These are phyloP conservation scores for Mucor saturninus DNA, from an alignment of 371 early-diverging fungal genomes.

Conservation along the genomic window DNA sequence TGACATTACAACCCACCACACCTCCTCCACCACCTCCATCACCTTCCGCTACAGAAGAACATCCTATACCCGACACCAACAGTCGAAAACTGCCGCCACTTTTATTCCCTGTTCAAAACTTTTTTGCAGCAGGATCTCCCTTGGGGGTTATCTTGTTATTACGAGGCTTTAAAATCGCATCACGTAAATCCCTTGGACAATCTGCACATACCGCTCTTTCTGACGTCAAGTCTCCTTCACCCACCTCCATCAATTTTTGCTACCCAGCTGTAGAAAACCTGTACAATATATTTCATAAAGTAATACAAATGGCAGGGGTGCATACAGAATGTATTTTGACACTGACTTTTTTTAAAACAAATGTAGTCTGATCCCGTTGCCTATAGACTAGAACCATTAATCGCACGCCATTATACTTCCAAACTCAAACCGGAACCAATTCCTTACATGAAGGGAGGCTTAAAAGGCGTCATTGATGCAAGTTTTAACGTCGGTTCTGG, in stretches of 20 bases:
- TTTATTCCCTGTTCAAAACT: slow-evolving; percentile 58
- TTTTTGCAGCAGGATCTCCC: slow-evolving; percentile 80
- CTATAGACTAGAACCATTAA: slow-evolving; percentile 78
- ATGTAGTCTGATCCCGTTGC: slow-evolving; percentile 51
- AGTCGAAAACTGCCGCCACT: slow-evolving; percentile 27
- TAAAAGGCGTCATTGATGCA: slow-evolving; percentile 68
- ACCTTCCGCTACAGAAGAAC: slow-evolving; percentile 7
- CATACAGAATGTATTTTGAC: slow-evolving; percentile 34
- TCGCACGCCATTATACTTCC: slow-evolving; percentile 56
- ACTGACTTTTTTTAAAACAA: slow-evolving; percentile 6
- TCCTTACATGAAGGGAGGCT: slow-evolving; percentile 85
- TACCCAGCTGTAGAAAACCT: slow-evolving; percentile 70
- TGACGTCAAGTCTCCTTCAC: slow-evolving; percentile 32
- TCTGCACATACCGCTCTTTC: slow-evolving; percentile 20
- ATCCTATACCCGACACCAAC: slow-evolving; percentile 17
- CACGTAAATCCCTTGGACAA: slow-evolving; percentile 43
- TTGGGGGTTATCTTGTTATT: slow-evolving; percentile 77
- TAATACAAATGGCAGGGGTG: slow-evolving; percentile 33
- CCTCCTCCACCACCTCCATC: slow-evolving; percentile 9
- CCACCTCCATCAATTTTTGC: slow-evolving; percentile 41
- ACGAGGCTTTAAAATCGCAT: slow-evolving; percentile 66
- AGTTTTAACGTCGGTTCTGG: slow-evolving; percentile 65
- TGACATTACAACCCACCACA: slow-evolving; percentile 63
- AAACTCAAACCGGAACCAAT: slow-evolving; percentile 71
- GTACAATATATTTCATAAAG: slow-evolving; percentile 80